A percentile compares a stretch with the other conserved stretches of the same genome.
Evolutionary conservation across 768 basidiomycete species (phyloP).

Genomic region (Lactarius sanguifluus): DNA sequence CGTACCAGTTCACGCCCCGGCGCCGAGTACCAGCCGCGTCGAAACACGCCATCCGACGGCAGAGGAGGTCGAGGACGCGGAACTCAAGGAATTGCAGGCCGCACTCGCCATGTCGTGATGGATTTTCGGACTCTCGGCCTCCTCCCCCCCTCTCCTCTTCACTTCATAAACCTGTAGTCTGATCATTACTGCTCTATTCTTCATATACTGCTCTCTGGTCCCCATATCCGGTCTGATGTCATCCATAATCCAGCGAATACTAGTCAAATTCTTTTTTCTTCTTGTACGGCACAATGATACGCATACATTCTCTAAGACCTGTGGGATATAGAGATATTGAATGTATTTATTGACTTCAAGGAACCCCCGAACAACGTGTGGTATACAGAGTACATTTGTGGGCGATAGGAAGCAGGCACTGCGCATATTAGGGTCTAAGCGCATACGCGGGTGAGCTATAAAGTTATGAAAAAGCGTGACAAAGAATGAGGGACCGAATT

Average conservation of each 20-base stretch:
- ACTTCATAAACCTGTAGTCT: slow-evolving; percentile 26
- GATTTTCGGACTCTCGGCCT: not conserved
- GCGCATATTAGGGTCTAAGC: slow-evolving; percentile 25
- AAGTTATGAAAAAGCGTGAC: slow-evolving; percentile 23
- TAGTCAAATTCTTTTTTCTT: not conserved
- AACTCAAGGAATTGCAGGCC: slow-evolving; percentile 87
- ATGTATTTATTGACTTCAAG: slow-evolving; percentile 16
- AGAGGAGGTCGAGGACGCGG: slow-evolving; percentile 90
- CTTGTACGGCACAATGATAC: slow-evolving; percentile 16
- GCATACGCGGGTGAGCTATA: slow-evolving; percentile 25
- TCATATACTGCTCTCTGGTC: slow-evolving; percentile 15
- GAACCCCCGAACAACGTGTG: slow-evolving; percentile 20
- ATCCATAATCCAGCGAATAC: slow-evolving; percentile 19
- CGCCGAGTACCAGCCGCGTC: slow-evolving; percentile 47
- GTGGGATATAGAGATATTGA: slow-evolving; percentile 13
- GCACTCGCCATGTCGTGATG: slow-evolving; percentile 68
- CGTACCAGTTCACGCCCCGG: slow-evolving; percentile 83
- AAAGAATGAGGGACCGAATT: slow-evolving; percentile 13
- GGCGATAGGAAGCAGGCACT: slow-evolving; percentile 22
- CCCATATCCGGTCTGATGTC: slow-evolving; percentile 17
- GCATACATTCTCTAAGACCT: not conserved
- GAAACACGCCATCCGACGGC: slow-evolving; percentile 43
- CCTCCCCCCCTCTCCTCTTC: not conserved
- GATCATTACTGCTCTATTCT: slow-evolving; percentile 24
- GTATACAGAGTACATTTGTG: slow-evolving; percentile 30